Conservation (phyloP, 2,329 filamentous ascomycete species). For the Phoma sp. region DNA sequence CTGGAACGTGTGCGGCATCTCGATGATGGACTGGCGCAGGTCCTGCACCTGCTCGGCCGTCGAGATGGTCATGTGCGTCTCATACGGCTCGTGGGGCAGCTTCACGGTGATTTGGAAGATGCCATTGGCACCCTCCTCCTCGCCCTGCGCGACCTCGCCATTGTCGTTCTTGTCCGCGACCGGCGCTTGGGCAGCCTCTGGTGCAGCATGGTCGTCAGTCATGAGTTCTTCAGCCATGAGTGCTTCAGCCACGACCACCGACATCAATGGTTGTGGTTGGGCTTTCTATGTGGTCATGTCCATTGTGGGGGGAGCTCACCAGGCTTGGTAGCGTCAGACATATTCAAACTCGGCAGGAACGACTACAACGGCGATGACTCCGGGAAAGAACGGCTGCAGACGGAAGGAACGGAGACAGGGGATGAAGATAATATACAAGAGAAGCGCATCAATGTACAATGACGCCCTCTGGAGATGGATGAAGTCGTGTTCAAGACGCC, state of each 20-base stretch:
- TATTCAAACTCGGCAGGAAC: constrained; percentile 4
- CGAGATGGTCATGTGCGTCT: constrained; percentile 88
- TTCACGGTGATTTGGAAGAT: constrained; percentile 78
- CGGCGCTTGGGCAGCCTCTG: constrained; percentile 39
- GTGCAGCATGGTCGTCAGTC: constrained; percentile 28
- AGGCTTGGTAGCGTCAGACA: constrained; percentile 48
- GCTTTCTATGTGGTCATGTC: neutral
- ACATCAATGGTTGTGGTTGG: neutral
- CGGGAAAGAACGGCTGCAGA: constrained; percentile 28
- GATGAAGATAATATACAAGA: constrained; percentile 38
- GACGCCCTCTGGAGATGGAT: constrained; percentile 28
- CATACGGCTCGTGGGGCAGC: constrained; percentile 79
- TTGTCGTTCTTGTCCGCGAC: constrained; percentile 32
- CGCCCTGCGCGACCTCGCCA: constrained; percentile 29
- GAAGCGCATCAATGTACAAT: constrained; percentile 46
- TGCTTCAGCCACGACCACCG: too few relatives aligned
- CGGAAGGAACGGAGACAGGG: constrained; percentile 32
- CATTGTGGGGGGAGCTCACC: constrained; percentile 39
- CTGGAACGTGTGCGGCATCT: constrained; percentile 89
- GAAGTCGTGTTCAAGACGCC: neutral
- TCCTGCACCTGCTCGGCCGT: constrained; percentile 97
- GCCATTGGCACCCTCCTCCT: constrained; percentile 40
- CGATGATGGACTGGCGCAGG: constrained; percentile 94
- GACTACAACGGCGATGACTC: constrained; percentile 4
- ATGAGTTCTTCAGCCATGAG: constrained; percentile 17